Percentiles rank a stretch among this genome's conserved stretches.
These are phyloP conservation scores for Clavispora fructus DNA, from an alignment of 805 yeast genomes.

Conservation along the genomic window DNA sequence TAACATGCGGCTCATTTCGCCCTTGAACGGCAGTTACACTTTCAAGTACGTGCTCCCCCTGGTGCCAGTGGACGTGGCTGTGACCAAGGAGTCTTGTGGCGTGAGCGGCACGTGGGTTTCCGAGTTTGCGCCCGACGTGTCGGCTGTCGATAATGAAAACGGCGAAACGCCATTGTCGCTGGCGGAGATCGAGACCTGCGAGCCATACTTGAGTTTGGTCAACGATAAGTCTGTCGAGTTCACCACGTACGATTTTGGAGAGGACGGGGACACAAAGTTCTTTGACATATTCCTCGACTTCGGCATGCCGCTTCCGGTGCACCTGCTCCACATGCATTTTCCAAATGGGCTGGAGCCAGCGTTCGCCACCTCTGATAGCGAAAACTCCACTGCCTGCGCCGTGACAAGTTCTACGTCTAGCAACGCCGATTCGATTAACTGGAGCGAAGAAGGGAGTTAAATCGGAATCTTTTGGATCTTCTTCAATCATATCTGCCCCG, in stretches of 20 bases:
- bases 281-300: slow-evolving; percentile 18
- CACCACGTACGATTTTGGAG: slow-evolving; percentile 22
- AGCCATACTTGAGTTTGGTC: slow-evolving; percentile 30
- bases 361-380: neutral
- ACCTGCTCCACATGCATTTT: slow-evolving; percentile 4
- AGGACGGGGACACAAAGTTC: slow-evolving; percentile 13
- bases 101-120: neutral
- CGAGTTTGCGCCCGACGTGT: neutral
- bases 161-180: slow-evolving; percentile 36
- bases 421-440: neutral
- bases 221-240: slow-evolving; percentile 27
- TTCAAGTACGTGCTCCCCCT: slow-evolving; percentile 40
- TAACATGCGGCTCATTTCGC: slow-evolving; percentile 28
- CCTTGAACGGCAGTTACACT: slow-evolving; percentile 33
- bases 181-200: slow-evolving; percentile 54
- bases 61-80: slow-evolving; percentile 16
- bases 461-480: no score
- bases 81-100: neutral
- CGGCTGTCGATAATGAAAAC: neutral
- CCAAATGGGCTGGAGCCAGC: neutral
- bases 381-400: neutral
- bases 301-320: slow-evolving; percentile 21
- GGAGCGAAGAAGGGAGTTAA: no score
- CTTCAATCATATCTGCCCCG: no score
- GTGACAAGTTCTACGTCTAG: neutral